phyloP scores from a whole-genome alignment of 768 basidiomycete species.

The Brasilioporus rufonigricans region DNA sequence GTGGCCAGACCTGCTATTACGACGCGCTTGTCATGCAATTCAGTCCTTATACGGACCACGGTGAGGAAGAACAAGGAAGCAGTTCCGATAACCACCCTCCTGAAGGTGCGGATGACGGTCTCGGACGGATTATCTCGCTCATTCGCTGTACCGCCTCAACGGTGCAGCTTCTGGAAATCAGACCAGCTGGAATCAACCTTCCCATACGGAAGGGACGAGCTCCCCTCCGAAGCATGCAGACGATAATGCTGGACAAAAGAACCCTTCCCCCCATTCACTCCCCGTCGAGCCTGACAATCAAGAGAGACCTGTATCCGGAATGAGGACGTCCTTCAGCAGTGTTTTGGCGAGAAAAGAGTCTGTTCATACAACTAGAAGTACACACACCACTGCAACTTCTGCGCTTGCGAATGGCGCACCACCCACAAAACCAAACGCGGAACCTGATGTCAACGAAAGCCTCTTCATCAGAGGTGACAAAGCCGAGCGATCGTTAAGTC shows the following conservation, averaged over 20 bases:
- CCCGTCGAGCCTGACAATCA: slow-evolving; percentile 10
- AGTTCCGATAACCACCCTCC: background rate
- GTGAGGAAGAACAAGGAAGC: background rate
- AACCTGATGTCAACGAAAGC: slow-evolving; percentile 40
- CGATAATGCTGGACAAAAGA: background rate
- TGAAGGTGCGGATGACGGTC: background rate
- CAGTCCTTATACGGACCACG: background rate
- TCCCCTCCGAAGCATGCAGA: background rate
- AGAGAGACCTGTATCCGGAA: slow-evolving; percentile 1
- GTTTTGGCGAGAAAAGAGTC: slow-evolving; percentile 20
- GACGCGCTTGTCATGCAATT: slow-evolving; percentile 42
- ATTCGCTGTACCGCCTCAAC: background rate
- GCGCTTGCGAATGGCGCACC: slow-evolving; percentile 57
- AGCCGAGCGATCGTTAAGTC: slow-evolving; percentile 48
- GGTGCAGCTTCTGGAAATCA: background rate
- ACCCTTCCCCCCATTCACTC: slow-evolving; percentile 26
- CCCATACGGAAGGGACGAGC: background rate
- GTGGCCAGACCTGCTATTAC: slow-evolving; percentile 41
- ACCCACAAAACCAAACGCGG: slow-evolving; percentile 46
- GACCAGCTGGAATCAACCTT: background rate
- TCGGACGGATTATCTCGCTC: background rate
- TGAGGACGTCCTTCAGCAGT: background rate
- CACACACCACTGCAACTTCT: slow-evolving; percentile 11
- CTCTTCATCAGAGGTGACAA: slow-evolving; percentile 40
- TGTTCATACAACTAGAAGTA: slow-evolving; percentile 22